A percentile compares a stretch with the other conserved stretches of the same genome.
Conservation (phyloP, 2,329 filamentous ascomycete genomes). For the Onygena corvina region DNA sequence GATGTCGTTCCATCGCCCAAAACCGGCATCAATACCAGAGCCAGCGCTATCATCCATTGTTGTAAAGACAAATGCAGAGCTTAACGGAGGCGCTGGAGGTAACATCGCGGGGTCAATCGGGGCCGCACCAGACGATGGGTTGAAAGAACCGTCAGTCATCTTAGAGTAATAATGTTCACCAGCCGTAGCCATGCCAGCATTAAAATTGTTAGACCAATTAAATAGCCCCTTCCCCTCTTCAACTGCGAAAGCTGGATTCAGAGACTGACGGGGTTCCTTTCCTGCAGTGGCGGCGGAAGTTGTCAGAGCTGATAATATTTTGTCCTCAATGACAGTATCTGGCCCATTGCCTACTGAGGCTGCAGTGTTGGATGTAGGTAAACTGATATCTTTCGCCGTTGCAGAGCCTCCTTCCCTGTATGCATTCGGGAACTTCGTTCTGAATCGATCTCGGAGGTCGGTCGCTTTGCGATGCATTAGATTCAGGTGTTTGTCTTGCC, state of each 20-base stretch:
- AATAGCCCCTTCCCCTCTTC: background rate
- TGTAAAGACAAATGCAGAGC: constrained; percentile 21
- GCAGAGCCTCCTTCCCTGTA: constrained; percentile 40
- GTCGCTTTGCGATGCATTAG: constrained; percentile 43
- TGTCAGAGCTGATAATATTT: background rate
- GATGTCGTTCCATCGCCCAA: constrained; percentile 27
- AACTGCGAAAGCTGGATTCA: background rate
- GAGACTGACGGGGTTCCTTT: background rate
- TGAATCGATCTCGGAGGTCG: constrained; percentile 50
- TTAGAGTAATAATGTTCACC: background rate
- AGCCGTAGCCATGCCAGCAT: background rate
- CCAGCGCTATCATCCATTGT: constrained; percentile 24
- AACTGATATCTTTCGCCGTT: constrained; percentile 24
- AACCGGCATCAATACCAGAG: constrained; percentile 9
- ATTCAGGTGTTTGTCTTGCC: constrained; percentile 42
- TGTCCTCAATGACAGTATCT: background rate
- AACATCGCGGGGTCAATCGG: constrained; percentile 25
- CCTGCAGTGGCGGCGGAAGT: background rate
- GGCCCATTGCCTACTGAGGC: background rate
- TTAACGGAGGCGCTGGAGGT: constrained; percentile 24
- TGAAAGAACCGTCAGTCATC: too few species aligned
- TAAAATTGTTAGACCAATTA: background rate
- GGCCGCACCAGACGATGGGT: constrained; percentile 12
- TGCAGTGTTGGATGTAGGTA: constrained; percentile 11
- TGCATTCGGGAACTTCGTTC: constrained; percentile 46